Conservation (phyloP, 371 early-diverging fungal genomes). For the Mortierella sp. region DNA sequence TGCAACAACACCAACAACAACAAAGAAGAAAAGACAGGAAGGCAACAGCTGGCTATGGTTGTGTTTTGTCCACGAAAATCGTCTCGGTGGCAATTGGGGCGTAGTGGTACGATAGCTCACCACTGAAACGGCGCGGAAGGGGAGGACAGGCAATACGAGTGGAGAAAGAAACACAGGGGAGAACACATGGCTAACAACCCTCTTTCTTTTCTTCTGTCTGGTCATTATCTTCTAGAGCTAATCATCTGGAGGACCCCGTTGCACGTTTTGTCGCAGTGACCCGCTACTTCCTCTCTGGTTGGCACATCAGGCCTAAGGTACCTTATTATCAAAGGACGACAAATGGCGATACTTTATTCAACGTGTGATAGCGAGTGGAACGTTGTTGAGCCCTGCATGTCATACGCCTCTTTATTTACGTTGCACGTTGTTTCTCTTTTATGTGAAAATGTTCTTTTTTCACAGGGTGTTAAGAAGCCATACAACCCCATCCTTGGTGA, state of each 20-base stretch:
- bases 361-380: background rate
- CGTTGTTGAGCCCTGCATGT: constrained; percentile 8
- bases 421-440: background rate
- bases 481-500: constrained; percentile 98
- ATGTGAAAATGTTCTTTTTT: background rate
- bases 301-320: constrained; percentile 97
- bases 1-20: background rate
- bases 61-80: background rate
- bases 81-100: background rate
- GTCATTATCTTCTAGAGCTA: constrained; percentile 61
- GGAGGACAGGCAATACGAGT: background rate
- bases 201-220: constrained; percentile 1
- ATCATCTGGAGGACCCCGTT: constrained; percentile 76
- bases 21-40: background rate
- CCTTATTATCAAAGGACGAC: too few species aligned
- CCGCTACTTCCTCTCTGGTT: constrained; percentile 94
- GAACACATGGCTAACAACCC: background rate
- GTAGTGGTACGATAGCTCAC: background rate
- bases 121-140: background rate
- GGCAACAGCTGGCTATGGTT: background rate
- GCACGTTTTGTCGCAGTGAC: constrained; percentile 93
- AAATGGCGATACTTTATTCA: constrained; percentile 62
- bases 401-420: background rate
- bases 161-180: background rate
- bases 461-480: constrained; percentile 96